phyloP scores from a whole-genome alignment of 148 eudicot species.

The Cornus florida region DNA sequence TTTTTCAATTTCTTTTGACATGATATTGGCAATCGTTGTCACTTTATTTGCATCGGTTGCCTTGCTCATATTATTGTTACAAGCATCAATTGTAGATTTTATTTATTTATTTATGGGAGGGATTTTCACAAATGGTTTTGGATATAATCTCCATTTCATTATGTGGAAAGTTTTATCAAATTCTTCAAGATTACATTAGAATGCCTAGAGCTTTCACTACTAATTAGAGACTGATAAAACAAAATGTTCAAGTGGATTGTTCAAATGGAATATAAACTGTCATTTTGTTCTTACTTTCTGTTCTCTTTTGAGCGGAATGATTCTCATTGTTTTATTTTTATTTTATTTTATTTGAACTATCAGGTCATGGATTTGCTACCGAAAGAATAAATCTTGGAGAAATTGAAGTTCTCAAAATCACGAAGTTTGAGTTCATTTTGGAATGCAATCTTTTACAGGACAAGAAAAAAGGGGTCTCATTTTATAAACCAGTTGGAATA shows the following conservation, averaged over 20 bases:
- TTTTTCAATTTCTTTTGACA: not conserved
- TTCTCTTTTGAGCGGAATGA: not conserved
- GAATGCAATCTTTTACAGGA: slow-evolving; percentile 46
- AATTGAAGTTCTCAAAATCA: slow-evolving; percentile 67
- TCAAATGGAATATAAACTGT: not conserved
- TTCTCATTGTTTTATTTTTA: slow-evolving; percentile 10
- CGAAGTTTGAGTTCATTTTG: slow-evolving; percentile 68
- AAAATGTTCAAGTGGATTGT: not conserved
- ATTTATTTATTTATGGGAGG: too few relatives aligned
- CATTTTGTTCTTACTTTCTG: not conserved
- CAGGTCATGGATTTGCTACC: slow-evolving; percentile 77
- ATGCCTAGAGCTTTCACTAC: not conserved
- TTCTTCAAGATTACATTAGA: not conserved
- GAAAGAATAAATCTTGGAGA: slow-evolving; percentile 72
- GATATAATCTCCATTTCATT: not conserved
- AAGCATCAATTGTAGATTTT: too few relatives aligned
- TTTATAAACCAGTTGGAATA: slow-evolving; percentile 64
- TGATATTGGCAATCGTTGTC: not conserved
- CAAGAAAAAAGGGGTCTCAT: slow-evolving; percentile 45
- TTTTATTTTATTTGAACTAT: slow-evolving; percentile 23
- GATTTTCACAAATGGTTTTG: too few relatives aligned
- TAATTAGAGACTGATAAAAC: not conserved
- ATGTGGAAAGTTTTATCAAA: not conserved
- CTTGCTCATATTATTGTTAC: not conserved
- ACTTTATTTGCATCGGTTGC: not conserved